phyloP scores from a whole-genome alignment of 2,329 filamentous ascomycete genomes.

The Penicillium sp. region DNA sequence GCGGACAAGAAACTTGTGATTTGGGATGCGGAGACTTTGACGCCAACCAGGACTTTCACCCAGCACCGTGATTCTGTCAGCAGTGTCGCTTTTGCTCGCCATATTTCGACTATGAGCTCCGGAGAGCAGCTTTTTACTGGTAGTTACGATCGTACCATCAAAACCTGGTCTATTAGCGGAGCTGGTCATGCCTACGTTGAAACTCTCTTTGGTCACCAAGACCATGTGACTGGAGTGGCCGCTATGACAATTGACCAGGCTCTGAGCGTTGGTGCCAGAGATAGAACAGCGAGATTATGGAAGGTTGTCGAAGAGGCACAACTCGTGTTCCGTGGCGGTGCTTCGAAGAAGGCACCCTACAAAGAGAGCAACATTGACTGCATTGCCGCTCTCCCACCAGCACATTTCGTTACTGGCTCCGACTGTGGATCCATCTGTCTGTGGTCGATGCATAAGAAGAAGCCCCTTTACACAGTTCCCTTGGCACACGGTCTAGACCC shows the following conservation, averaged over 20 bases:
- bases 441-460: conserved; percentile 93
- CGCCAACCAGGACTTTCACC: conserved; percentile 78
- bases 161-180: conserved; percentile 77
- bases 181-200: conserved; percentile 93
- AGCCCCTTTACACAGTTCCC: conserved; percentile 77
- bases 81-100: conserved; percentile 78
- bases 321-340: conserved; percentile 86
- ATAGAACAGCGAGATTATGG: conserved; percentile 90
- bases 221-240: conserved; percentile 81
- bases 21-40: conserved; percentile 79
- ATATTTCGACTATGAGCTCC: conserved; percentile 57
- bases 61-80: conserved; percentile 89
- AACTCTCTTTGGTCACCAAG: conserved; percentile 94
- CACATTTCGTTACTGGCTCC: conserved; percentile 89
- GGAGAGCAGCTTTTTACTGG: conserved; percentile 87
- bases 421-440: conserved; percentile 86
- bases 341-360: conserved; percentile 51
- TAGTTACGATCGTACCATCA: conserved; percentile 88
- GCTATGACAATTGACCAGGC: conserved; percentile 84
- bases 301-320: conserved; percentile 95
- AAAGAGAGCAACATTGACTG: conserved; percentile 86
- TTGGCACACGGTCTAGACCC: conserved; percentile 84
- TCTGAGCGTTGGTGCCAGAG: conserved; percentile 84
- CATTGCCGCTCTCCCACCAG: conserved; percentile 83
- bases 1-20: conserved; percentile 81